phyloP scores from a whole-genome alignment of 1,284 basidiomycete species.

The Puccinia sorghi region DNA sequence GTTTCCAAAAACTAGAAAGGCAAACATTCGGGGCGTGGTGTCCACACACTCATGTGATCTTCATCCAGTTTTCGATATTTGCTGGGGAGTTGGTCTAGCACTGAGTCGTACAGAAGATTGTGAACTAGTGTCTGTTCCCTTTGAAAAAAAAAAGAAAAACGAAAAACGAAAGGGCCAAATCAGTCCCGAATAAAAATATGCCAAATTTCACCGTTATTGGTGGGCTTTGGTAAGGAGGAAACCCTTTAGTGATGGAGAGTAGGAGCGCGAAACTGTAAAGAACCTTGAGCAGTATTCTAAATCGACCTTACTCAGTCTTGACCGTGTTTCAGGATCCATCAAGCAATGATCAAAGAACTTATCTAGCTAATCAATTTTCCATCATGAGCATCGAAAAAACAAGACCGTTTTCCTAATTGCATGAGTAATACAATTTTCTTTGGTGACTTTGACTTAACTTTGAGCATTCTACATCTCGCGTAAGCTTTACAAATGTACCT shows the following conservation, averaged over 20 bases:
- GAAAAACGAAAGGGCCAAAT: background rate
- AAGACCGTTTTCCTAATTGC: background rate
- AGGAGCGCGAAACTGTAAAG: background rate
- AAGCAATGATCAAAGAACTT: conserved; percentile 49
- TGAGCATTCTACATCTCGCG: conserved; percentile 44
- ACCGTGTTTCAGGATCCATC: conserved; percentile 36
- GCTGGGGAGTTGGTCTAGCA: conserved; percentile 33
- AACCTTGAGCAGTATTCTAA: conserved; percentile 47
- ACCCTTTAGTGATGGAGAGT: background rate
- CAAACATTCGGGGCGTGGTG: background rate
- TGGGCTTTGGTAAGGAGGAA: background rate
- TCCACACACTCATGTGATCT: conserved; percentile 39
- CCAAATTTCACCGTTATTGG: too few species aligned
- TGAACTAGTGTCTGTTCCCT: conserved; percentile 47
- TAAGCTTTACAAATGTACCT: conserved; percentile 47
- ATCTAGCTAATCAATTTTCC: conserved; percentile 25
- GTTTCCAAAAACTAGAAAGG: background rate
- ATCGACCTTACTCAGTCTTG: conserved; percentile 42
- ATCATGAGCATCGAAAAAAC: background rate
- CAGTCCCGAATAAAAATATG: background rate
- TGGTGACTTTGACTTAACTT: conserved; percentile 20
- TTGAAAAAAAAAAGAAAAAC: background rate
- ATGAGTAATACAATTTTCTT: background rate
- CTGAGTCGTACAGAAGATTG: conserved; percentile 37
- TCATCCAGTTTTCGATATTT: conserved; percentile 47